These are phyloP conservation scores for Dysphania ambrosioides DNA, from an alignment of 148 eudicot species.

Conservation along the genomic window DNA sequence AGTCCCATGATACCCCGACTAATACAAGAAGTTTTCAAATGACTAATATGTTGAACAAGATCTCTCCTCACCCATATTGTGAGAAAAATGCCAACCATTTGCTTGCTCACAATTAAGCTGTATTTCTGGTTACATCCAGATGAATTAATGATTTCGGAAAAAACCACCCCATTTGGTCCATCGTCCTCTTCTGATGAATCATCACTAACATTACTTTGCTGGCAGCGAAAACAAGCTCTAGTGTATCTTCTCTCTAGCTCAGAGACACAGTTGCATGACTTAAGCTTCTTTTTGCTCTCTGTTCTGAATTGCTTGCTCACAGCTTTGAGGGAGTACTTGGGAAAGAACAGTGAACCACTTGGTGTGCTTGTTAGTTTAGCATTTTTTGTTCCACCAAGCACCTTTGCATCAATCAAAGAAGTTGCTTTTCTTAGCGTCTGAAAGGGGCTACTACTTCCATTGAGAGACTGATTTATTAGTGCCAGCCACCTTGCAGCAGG, in stretches of 20 bases:
- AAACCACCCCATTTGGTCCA: slow-evolving; percentile 26
- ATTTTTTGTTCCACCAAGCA: not conserved
- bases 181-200: slow-evolving; percentile 53
- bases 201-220: slow-evolving; percentile 31
- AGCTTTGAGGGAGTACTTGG: slow-evolving; percentile 50
- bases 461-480: slow-evolving; percentile 54
- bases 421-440: slow-evolving; percentile 28
- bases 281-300: slow-evolving; percentile 48
- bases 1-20: slow-evolving; percentile 65
- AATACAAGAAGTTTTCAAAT: slow-evolving; percentile 44
- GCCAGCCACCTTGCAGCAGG: slow-evolving; percentile 68
- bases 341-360: slow-evolving; percentile 41
- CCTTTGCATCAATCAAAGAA: slow-evolving; percentile 27
- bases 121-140: slow-evolving; percentile 31
- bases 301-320: slow-evolving; percentile 52
- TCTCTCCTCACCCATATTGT: slow-evolving; percentile 50
- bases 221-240: slow-evolving; percentile 53
- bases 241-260: slow-evolving; percentile 39
- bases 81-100: slow-evolving; percentile 64
- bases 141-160: slow-evolving; percentile 26
- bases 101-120: slow-evolving; percentile 51
- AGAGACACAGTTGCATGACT: slow-evolving; percentile 53
- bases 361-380: slow-evolving; percentile 25
- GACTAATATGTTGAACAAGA: slow-evolving; percentile 46
- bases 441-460: slow-evolving; percentile 23